Percentiles rank a stretch among this genome's conserved stretches.
Evolutionary conservation across 495 filamentous ascomycete genomes (phyloP).

Genomic region (Jackrogersella multiformis): DNA sequence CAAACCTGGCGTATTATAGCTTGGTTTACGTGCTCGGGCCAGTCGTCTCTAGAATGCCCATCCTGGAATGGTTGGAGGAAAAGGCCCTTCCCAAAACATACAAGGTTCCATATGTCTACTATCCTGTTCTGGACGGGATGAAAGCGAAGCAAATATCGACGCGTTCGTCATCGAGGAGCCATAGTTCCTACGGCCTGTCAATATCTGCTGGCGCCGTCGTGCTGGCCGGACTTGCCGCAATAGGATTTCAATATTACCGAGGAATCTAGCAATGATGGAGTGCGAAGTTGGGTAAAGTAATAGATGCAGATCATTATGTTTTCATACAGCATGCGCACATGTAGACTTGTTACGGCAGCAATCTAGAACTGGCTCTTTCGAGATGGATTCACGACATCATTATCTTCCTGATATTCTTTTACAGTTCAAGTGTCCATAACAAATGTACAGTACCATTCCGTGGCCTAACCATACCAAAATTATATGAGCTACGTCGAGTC

Average conservation of each 20-base stretch:
- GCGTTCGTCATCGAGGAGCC: neutral
- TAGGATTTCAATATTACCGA: slow-evolving; percentile 26
- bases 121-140: slow-evolving; percentile 1
- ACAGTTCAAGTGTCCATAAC: neutral
- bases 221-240: slow-evolving; percentile 17
- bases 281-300: neutral
- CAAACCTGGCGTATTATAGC: slow-evolving; percentile 8
- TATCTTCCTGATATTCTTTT: no score
- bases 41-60: slow-evolving; percentile 30
- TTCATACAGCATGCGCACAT: neutral
- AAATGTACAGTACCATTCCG: no score
- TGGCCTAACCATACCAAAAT: no score
- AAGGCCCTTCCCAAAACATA: neutral
- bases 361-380: no score
- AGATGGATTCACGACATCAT: no score
- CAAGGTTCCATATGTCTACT: slow-evolving; percentile 18
- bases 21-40: slow-evolving; percentile 20
- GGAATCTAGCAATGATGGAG: neutral
- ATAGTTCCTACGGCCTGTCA: neutral
- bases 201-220: neutral
- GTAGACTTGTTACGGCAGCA: neutral
- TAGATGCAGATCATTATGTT: neutral
- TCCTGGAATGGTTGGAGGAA: slow-evolving; percentile 42
- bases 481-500: no score
- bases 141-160: no score